Evolutionary conservation across 2,329 filamentous ascomycete species (phyloP), one percentile per base, ranked within the genome.

Genomic region (Blastomyces percursus): DNA sequence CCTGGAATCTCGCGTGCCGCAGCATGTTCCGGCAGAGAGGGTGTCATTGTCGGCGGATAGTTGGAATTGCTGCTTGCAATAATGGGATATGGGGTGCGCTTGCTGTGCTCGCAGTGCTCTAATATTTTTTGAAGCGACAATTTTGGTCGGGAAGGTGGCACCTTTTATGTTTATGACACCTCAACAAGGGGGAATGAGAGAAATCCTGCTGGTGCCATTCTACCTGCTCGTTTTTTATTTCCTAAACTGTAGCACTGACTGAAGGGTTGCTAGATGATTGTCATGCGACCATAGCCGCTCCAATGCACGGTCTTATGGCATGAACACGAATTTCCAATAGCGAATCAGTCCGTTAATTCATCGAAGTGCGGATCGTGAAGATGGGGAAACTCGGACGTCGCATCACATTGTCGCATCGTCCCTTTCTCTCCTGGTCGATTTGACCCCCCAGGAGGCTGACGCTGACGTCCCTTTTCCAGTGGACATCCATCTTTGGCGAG

Each of bases 201-300:
- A n/a, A n/a, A n/a, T n/a, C n/a, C n/a, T n/a, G n/a, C n/a, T n/a
- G n/a, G n/a, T n/a, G n/a, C n/a, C n/a, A n/a, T n/a, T n/a, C n/a
- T n/a, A n/a, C n/a, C n/a, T n/a, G n/a, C 54, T 56, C 30, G 12
- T 0, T 40, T 56, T 42, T 56, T 40, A 56, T 56, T 40, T 56
- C 7, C 54, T 56, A 56, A 56, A 56, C 14, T 56, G 54, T 56
- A 40, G 30, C 35, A 56, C 3, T 21, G 54, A 56, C 30, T 40
- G 54, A 56, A 55, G 52, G 32, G 19, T 9, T 56, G 54, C 54
- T 56, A 40, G 54, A 56, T 40, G 32, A 56, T 56, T 40, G 35
- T 42, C 54, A 57, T 57, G 35, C 8, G 14, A 57, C 35, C 5
- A 14, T n/a, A n/a, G n/a, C n/a, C n/a, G n/a, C 52, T 55, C 16